These are phyloP conservation scores for Taxawa tesnikishii DNA, from an alignment of 2,329 filamentous ascomycete genomes.

Conservation along the genomic window DNA sequence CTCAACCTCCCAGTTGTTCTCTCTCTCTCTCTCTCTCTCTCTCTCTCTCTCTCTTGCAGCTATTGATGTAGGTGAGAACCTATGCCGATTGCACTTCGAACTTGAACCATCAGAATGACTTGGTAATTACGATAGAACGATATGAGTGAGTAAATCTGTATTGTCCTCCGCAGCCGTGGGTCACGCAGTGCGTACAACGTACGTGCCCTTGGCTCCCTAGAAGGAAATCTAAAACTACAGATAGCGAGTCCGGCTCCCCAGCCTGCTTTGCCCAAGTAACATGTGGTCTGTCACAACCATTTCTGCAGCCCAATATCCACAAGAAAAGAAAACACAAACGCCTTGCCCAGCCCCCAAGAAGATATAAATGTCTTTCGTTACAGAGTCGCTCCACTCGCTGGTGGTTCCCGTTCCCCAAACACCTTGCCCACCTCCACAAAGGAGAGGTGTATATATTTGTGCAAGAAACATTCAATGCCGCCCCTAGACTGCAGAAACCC, in stretches of 20 bases:
- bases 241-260: background rate
- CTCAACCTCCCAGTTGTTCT: too few relatives aligned
- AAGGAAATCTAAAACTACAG: conserved; percentile 2
- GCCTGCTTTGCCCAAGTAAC: background rate
- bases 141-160: conserved; percentile 12
- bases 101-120: conserved; percentile 1
- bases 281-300: background rate
- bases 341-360: conserved; percentile 2
- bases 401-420: conserved; percentile 1
- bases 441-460: conserved; percentile 2
- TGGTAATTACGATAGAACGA: conserved; percentile 2
- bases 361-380: conserved; percentile 1
- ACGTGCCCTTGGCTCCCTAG: background rate
- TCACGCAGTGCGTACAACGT: background rate
- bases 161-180: conserved; percentile 3
- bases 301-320: conserved; percentile 5
- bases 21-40: background rate
- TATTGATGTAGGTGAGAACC: too few relatives aligned
- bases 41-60: background rate
- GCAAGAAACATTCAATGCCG: conserved; percentile 4
- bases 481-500: conserved; percentile 4
- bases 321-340: conserved; percentile 5
- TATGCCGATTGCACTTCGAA: too few relatives aligned
- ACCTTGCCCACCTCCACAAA: background rate
- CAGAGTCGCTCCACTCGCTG: background rate